Evolutionary conservation across 805 yeast genomes (phyloP).

Genomic region (Yarrowia sp.): DNA sequence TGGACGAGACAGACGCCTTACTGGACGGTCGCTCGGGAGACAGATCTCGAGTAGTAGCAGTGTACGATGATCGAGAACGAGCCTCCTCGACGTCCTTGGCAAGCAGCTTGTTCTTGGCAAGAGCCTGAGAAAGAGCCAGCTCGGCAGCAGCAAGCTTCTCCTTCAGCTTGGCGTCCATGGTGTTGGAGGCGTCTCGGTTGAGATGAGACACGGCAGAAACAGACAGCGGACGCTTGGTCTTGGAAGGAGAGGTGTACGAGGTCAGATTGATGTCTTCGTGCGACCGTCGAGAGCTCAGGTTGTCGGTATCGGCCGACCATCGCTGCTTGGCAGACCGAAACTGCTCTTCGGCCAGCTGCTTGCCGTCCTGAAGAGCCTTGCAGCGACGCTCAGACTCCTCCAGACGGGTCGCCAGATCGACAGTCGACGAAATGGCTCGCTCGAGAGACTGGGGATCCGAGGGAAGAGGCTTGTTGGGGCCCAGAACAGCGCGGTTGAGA

Average conservation of each 20-base stretch:
- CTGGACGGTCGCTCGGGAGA: slow-evolving; percentile 22
- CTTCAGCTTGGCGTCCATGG: slow-evolving; percentile 21
- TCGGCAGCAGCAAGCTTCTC: slow-evolving; percentile 26
- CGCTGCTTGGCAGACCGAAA: slow-evolving; percentile 44
- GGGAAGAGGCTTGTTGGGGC: slow-evolving; percentile 26
- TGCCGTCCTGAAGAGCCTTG: slow-evolving; percentile 44
- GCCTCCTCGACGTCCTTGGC: slow-evolving; percentile 28
- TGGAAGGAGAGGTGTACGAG: slow-evolving; percentile 22
- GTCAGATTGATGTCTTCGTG: slow-evolving; percentile 23
- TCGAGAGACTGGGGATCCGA: slow-evolving; percentile 41
- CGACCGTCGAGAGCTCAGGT: slow-evolving; percentile 9
- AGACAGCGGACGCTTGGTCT: slow-evolving; percentile 26
- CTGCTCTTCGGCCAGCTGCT: slow-evolving; percentile 44
- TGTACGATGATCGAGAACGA: not conserved
- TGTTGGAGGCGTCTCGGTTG: slow-evolving; percentile 13
- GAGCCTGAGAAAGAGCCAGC: slow-evolving; percentile 9
- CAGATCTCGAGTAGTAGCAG: not conserved
- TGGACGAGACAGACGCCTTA: not conserved
- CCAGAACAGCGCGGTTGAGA: slow-evolving; percentile 42
- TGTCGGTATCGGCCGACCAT: slow-evolving; percentile 43
- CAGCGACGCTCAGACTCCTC: slow-evolving; percentile 48
- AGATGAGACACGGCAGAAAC: slow-evolving; percentile 25
- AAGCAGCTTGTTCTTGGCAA: slow-evolving; percentile 24
- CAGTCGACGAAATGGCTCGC: slow-evolving; percentile 55
- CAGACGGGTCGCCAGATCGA: slow-evolving; percentile 46